phyloP scores from a whole-genome alignment of 306 rosid species.

The Prunus salicina region DNA sequence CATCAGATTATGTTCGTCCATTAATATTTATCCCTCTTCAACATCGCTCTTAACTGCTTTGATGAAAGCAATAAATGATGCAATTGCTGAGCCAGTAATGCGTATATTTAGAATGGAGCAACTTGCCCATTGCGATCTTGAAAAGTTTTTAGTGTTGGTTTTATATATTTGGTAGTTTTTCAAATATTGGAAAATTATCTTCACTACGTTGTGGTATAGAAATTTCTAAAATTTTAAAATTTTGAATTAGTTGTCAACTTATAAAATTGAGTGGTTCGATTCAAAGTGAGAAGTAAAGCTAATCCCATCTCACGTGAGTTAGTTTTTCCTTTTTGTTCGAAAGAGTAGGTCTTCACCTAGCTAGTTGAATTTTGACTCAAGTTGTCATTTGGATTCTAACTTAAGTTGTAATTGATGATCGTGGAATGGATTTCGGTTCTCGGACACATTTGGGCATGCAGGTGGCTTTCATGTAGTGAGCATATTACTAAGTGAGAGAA shows the following conservation, averaged over 20 bases:
- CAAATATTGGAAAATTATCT: background rate
- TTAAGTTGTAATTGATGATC: no score
- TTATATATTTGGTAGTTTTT: background rate
- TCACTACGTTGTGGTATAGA: background rate
- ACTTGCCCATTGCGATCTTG: background rate
- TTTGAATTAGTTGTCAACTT: background rate
- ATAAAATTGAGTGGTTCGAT: background rate
- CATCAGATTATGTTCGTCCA: background rate
- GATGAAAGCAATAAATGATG: background rate
- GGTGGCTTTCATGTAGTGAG: background rate
- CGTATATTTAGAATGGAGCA: no score
- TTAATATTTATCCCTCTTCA: background rate
- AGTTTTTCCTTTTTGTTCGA: background rate
- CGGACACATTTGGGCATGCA: background rate
- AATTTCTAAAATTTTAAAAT: background rate
- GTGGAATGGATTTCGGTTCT: background rate
- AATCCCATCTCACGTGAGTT: background rate
- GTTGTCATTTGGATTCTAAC: background rate
- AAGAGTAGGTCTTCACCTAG: background rate
- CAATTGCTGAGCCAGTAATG: background rate
- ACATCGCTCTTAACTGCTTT: background rate
- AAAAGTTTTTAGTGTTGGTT: background rate
- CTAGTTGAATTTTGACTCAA: background rate
- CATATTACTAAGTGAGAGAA: background rate
- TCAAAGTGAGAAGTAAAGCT: conserved; percentile 1